phyloP scores from a whole-genome alignment of 2,329 filamentous ascomycete genomes.

The Bisporella sp. region DNA sequence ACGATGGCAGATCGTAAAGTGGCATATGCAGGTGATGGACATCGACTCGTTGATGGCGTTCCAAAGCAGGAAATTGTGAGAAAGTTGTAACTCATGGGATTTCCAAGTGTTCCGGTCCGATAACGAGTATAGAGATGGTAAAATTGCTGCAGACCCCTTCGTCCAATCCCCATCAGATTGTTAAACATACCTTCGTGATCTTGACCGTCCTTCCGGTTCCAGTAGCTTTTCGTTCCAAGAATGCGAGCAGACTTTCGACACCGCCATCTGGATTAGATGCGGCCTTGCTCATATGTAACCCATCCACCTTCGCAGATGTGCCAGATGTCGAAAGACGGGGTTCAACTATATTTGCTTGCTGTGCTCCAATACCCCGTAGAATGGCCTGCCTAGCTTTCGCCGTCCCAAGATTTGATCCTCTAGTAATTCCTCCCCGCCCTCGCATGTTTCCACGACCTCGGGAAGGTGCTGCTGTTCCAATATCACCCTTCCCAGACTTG shows the following conservation, averaged over 20 bases:
- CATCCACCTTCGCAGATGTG: constrained; percentile 40
- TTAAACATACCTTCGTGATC: constrained; percentile 71
- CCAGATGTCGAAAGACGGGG: constrained; percentile 19
- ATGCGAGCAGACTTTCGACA: constrained; percentile 54
- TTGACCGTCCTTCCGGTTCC: constrained; percentile 41
- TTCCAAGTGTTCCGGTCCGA: neutral
- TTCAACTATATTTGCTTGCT: constrained; percentile 23
- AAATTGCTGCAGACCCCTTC: constrained; percentile 25
- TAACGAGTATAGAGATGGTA: constrained; percentile 31
- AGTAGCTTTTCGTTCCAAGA: constrained; percentile 65
- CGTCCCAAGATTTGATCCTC: constrained; percentile 25
- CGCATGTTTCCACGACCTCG: constrained; percentile 16
- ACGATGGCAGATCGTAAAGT: constrained; percentile 21
- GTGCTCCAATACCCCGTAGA: constrained; percentile 32
- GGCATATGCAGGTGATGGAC: constrained; percentile 18
- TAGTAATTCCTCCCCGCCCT: constrained; percentile 22
- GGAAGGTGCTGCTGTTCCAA: constrained; percentile 9
- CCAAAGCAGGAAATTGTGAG: constrained; percentile 32
- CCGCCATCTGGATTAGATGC: constrained; percentile 60
- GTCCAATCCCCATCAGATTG: constrained; percentile 36
- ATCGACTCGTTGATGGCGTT: constrained; percentile 26
- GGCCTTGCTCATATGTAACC: constrained; percentile 63
- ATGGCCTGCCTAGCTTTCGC: constrained; percentile 21
- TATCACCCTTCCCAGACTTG: constrained; percentile 20
- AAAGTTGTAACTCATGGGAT: constrained; percentile 20